phyloP scores from a whole-genome alignment of 805 yeast species.

The Barnettozyma californica region DNA sequence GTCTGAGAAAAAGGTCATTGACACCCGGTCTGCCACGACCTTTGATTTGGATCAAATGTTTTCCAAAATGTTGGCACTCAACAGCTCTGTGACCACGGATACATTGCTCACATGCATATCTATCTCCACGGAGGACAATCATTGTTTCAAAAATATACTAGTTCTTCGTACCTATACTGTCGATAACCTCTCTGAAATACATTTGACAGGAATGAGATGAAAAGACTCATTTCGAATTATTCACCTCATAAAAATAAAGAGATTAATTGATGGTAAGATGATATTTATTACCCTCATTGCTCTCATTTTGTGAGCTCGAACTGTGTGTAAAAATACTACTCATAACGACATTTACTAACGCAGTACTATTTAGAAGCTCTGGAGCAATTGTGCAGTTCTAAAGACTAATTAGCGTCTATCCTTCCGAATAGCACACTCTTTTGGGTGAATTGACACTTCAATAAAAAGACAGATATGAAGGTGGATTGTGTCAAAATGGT shows the following conservation, averaged over 20 bases:
- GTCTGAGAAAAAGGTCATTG: slow-evolving; percentile 12
- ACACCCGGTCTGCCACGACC: slow-evolving; percentile 79
- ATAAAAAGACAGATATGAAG: background rate
- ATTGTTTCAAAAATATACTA: slow-evolving; percentile 28
- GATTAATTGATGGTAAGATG: background rate
- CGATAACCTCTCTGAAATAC: background rate
- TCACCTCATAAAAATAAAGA: background rate
- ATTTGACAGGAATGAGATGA: background rate
- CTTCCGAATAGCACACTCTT: background rate
- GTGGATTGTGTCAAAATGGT: background rate
- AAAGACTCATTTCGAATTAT: background rate
- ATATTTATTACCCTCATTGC: background rate
- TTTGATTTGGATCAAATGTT: slow-evolving; percentile 81
- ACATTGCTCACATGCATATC: slow-evolving; percentile 81
- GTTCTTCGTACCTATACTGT: background rate
- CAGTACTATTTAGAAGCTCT: no score
- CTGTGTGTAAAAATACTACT: no score
- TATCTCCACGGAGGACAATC: slow-evolving; percentile 75
- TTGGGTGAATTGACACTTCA: background rate
- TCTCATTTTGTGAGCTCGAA: background rate
- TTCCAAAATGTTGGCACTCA: slow-evolving; percentile 71
- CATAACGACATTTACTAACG: no score
- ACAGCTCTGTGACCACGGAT: slow-evolving; percentile 91
- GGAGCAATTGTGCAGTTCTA: no score
- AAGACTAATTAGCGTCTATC: background rate